Conservation (phyloP, 164 flowering plant species). For the Umbellularia californica region DNA sequence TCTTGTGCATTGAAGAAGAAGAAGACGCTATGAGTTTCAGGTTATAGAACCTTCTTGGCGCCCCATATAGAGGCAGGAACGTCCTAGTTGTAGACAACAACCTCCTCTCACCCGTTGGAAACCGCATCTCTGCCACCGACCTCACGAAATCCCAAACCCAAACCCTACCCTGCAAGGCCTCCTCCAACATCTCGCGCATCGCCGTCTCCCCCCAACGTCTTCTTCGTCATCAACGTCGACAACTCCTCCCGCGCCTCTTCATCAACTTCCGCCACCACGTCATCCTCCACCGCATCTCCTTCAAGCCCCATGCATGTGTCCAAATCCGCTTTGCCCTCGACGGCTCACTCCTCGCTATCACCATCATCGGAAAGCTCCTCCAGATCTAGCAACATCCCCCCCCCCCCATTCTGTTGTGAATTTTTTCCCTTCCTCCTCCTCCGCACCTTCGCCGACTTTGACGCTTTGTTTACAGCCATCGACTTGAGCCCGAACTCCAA, state of each 20-base stretch:
- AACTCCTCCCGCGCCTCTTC: slow-evolving; percentile 60
- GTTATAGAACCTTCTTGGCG: slow-evolving; percentile 85
- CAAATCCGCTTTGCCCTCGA: slow-evolving; percentile 58
- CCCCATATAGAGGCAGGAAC: slow-evolving; percentile 93
- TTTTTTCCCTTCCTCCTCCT: slow-evolving; percentile 75
- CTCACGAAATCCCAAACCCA: slow-evolving; percentile 58
- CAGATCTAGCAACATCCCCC: slow-evolving; percentile 90
- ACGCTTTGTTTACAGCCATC: slow-evolving; percentile 50
- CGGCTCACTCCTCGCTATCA: slow-evolving; percentile 68
- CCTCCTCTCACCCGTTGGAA: slow-evolving; percentile 78
- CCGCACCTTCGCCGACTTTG: slow-evolving; percentile 61
- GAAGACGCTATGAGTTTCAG: slow-evolving; percentile 59
- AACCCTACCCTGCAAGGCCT: slow-evolving; percentile 68
- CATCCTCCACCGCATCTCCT: slow-evolving; percentile 72
- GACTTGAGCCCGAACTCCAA: slow-evolving; percentile 76
- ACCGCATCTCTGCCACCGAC: slow-evolving; percentile 81
- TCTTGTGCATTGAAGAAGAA: background rate
- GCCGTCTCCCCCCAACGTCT: slow-evolving; percentile 75
- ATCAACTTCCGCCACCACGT: slow-evolving; percentile 68
- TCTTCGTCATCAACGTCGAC: slow-evolving; percentile 68
- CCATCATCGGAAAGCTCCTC: slow-evolving; percentile 49
- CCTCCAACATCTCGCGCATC: slow-evolving; percentile 64
- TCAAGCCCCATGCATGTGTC: slow-evolving; percentile 63
- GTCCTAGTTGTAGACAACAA: slow-evolving; percentile 46
- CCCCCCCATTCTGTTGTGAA: slow-evolving; percentile 76